These are phyloP conservation scores for Dissophora globulifera DNA, from an alignment of 192 early-diverging fungal species.

Conservation along the genomic window DNA sequence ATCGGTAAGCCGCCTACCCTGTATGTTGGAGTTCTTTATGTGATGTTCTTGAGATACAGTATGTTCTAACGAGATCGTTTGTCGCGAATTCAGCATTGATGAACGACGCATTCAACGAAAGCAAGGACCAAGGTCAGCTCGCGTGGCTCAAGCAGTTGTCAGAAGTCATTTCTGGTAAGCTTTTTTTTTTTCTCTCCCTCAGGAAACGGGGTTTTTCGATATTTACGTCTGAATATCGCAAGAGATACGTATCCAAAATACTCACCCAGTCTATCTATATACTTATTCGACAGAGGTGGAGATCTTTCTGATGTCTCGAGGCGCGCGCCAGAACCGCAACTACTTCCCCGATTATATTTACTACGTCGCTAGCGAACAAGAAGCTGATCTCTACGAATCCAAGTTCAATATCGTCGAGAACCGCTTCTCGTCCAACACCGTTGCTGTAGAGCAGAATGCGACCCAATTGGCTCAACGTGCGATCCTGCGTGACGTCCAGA, in stretches of 20 bases:
- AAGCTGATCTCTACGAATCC: conserved; percentile 45
- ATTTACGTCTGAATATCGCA: neutral
- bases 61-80: neutral
- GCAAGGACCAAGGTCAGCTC: conserved; percentile 37
- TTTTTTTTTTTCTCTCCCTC: too few relatives aligned
- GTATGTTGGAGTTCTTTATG: neutral
- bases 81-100: conserved; percentile 20
- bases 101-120: conserved; percentile 50
- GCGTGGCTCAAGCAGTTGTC: conserved; percentile 53
- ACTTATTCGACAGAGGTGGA: conserved; percentile 25
- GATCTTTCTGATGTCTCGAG: conserved; percentile 29
- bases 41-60: neutral
- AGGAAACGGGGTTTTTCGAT: too few relatives aligned
- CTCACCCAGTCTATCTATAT: neutral
- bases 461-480: conserved; percentile 12
- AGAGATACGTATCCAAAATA: neutral
- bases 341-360: conserved; percentile 53
- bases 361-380: conserved; percentile 44
- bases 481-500: conserved; percentile 24
- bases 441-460: conserved; percentile 21
- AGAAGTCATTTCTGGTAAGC: conserved; percentile 49
- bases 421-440: conserved; percentile 33
- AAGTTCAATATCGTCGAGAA: conserved; percentile 37
- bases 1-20: conserved; percentile 21
- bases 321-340: conserved; percentile 36